These are phyloP conservation scores for Microascus cirrosus DNA, from an alignment of 2,329 filamentous ascomycete genomes.

Conservation along the genomic window DNA sequence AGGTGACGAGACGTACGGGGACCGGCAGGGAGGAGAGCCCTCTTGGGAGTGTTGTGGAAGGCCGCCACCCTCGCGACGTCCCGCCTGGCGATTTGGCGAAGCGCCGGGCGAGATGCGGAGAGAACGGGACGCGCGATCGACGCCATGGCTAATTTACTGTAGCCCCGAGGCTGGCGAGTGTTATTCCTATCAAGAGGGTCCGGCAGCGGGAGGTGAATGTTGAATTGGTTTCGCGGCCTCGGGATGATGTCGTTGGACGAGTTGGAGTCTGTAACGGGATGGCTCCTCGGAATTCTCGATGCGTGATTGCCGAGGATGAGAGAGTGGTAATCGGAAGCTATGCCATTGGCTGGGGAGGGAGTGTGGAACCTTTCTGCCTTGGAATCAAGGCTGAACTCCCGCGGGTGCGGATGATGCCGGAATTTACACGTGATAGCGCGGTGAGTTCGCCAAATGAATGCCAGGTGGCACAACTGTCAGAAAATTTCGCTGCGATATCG, in stretches of 20 bases:
- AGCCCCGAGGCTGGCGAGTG: neutral
- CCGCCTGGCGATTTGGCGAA: constrained; percentile 18
- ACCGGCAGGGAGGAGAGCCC: constrained; percentile 67
- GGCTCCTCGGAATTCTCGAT: constrained; percentile 4
- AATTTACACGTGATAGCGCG: constrained; percentile 3
- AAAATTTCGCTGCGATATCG: neutral
- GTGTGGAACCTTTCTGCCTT: constrained; percentile 3
- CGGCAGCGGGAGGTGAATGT: neutral
- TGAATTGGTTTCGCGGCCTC: neutral
- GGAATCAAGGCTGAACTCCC: constrained; percentile 4
- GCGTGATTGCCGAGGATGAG: constrained; percentile 38
- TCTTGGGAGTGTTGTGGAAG: constrained; percentile 75
- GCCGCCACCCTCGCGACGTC: constrained; percentile 51
- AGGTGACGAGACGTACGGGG: constrained; percentile 54
- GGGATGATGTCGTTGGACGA: neutral
- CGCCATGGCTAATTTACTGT: constrained; percentile 30
- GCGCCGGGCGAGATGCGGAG: constrained; percentile 12
- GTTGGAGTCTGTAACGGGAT: neutral
- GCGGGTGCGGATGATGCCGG: neutral
- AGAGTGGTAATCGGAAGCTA: constrained; percentile 23
- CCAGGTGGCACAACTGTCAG: constrained; percentile 1
- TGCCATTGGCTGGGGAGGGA: constrained; percentile 28
- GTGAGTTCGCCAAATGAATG: neutral
- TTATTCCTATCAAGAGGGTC: neutral
- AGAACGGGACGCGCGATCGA: constrained; percentile 36